Conservation (phyloP, 2,329 filamentous ascomycete species). For the Lasiodiplodia hormozganensis region DNA sequence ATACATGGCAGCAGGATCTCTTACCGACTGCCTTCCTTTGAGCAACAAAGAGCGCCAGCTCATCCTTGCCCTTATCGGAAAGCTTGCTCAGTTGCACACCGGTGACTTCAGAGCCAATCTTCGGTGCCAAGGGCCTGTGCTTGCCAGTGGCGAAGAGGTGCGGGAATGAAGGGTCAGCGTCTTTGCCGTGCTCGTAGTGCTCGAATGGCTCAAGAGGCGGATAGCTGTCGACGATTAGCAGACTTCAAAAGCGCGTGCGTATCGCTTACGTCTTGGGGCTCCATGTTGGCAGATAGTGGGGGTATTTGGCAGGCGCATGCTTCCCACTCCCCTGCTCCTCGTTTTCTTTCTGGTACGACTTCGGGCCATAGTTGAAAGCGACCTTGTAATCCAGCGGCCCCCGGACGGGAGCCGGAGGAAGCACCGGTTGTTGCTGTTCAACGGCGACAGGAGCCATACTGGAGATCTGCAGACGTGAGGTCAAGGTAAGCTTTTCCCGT, state of each 20-base stretch:
- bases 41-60: constrained; percentile 77
- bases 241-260: constrained; percentile 21
- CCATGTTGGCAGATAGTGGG: constrained; percentile 77
- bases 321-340: constrained; percentile 62
- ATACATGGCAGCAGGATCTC: constrained; percentile 27
- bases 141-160: constrained; percentile 68
- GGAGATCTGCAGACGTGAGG: not conserved
- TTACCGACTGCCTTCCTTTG: constrained; percentile 76
- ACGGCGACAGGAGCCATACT: constrained; percentile 29
- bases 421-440: constrained; percentile 3
- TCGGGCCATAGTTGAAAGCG: constrained; percentile 51
- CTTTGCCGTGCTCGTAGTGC: constrained; percentile 77
- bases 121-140: constrained; percentile 70
- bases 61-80: constrained; percentile 72
- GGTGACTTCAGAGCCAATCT: constrained; percentile 74
- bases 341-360: constrained; percentile 55
- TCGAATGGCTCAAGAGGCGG: constrained; percentile 72
- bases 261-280: constrained; percentile 59
- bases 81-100: constrained; percentile 76
- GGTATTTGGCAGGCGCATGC: constrained; percentile 67
- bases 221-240: constrained; percentile 51
- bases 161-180: constrained; percentile 72
- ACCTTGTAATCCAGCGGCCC: constrained; percentile 47
- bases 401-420: constrained; percentile 25
- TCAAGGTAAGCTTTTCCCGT: constrained; percentile 7